These are phyloP conservation scores for Camellia sinensis DNA, from an alignment of 148 eudicot genomes.

Conservation along the genomic window DNA sequence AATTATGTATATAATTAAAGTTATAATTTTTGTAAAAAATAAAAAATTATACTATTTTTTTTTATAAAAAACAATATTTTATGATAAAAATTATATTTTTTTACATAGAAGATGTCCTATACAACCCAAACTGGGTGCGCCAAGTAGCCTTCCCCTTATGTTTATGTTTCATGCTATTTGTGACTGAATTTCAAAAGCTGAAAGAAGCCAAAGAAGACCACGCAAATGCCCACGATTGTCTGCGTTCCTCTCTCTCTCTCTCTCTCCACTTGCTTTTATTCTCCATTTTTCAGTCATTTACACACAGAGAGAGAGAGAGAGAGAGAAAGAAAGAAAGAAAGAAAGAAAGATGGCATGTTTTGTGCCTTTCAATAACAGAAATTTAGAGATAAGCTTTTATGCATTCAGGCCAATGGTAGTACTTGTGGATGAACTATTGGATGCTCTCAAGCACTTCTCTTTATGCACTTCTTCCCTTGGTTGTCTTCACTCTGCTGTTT, in stretches of 20 bases:
- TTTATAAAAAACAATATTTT: too few species aligned
- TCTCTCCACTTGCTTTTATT: not conserved
- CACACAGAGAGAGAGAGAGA: constrained; percentile 1
- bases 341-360: constrained; percentile 35
- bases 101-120: too few species aligned
- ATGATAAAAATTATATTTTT: too few species aligned
- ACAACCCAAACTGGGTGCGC: too few species aligned
- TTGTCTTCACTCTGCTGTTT: constrained; percentile 38
- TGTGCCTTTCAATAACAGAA: constrained; percentile 42
- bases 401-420: constrained; percentile 39
- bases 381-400: constrained; percentile 34
- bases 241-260: not conserved
- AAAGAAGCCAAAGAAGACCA: constrained; percentile 11
- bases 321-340: not conserved
- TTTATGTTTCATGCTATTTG: too few species aligned
- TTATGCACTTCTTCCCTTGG: constrained; percentile 29
- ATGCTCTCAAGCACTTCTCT: constrained; percentile 36
- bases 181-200: constrained; percentile 1
- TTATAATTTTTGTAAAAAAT: too few species aligned
- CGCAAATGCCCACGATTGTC: not conserved
- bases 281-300: too few species aligned
- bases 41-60: too few species aligned
- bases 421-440: constrained; percentile 35
- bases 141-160: too few species aligned
- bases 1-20: too few species aligned